A percentile compares a stretch with the other conserved stretches of the same genome.
Evolutionary conservation across 371 early-diverging fungal genomes (phyloP).

Genomic region (Smittium culicis): DNA sequence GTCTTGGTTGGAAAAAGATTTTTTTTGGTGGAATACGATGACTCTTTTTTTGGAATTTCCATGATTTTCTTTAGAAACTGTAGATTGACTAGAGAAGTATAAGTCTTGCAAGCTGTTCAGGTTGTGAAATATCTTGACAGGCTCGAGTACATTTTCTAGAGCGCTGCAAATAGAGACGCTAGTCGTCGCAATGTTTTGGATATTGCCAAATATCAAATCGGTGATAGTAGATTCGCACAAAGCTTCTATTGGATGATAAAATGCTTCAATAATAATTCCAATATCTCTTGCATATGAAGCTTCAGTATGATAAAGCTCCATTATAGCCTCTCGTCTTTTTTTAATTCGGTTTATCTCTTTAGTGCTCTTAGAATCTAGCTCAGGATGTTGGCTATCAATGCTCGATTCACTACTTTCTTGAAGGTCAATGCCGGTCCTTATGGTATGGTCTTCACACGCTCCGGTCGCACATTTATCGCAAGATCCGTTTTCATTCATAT

Average conservation of each 20-base stretch:
- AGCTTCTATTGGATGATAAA: background rate
- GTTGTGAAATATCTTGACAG: background rate
- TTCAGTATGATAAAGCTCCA: constrained; percentile 11
- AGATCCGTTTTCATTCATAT: too few relatives aligned
- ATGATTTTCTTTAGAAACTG: background rate
- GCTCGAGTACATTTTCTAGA: background rate
- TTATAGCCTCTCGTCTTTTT: constrained; percentile 7
- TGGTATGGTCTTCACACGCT: too few relatives aligned
- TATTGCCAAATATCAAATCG: constrained; percentile 10
- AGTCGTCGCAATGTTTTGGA: background rate
- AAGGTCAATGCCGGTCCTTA: too few relatives aligned
- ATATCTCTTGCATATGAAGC: constrained; percentile 7
- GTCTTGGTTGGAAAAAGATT: background rate
- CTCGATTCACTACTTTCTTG: background rate
- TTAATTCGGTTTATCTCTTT: background rate
- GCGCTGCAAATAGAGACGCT: constrained; percentile 8
- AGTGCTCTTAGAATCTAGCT: background rate
- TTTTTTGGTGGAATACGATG: background rate
- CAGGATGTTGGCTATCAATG: background rate
- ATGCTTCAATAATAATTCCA: constrained; percentile 3
- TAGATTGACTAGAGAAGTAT: background rate
- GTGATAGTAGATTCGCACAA: background rate
- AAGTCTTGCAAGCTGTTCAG: background rate
- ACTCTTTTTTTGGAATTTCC: background rate
- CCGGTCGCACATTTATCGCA: too few relatives aligned